Evolutionary conservation across 139 green algal species (phyloP).

Genomic region (Volvox reticuliferus): DNA sequence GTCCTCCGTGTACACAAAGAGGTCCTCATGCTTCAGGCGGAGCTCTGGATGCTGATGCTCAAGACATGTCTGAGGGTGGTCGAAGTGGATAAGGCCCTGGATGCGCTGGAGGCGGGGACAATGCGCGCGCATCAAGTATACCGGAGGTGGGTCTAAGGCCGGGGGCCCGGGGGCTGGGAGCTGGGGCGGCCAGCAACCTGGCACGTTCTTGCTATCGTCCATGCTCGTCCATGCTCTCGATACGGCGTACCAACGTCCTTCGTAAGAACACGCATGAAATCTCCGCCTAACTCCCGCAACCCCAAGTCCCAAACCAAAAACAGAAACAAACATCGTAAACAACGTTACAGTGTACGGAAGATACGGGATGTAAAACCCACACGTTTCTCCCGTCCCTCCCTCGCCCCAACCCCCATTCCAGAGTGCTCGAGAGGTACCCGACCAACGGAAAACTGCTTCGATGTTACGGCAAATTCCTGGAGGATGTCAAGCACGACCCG

Average conservation of each 20-base stretch:
- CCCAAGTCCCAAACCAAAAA: no score
- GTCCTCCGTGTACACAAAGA: conserved; percentile 47
- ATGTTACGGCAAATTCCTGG: conserved; percentile 59
- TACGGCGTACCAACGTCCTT: no score
- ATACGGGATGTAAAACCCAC: no score
- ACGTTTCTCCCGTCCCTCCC: no score
- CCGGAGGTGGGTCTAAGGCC: background rate
- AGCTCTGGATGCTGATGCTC: conserved; percentile 46
- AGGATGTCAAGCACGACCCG: conserved; percentile 56
- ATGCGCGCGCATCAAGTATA: conserved; percentile 21
- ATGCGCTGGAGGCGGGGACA: background rate
- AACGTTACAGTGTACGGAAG: no score
- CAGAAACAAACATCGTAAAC: no score
- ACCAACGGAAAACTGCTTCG: conserved; percentile 55
- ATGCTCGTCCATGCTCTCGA: no score
- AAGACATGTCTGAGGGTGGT: background rate
- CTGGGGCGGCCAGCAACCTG: no score
- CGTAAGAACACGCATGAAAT: no score
- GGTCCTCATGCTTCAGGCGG: conserved; percentile 28
- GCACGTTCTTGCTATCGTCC: no score
- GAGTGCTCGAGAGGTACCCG: conserved; percentile 59
- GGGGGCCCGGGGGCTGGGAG: background rate
- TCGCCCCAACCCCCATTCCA: background rate
- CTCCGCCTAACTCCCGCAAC: no score
- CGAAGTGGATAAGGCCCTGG: conserved; percentile 6